phyloP scores from a whole-genome alignment of 1,284 basidiomycete species.

The Ustilago esculenta region DNA sequence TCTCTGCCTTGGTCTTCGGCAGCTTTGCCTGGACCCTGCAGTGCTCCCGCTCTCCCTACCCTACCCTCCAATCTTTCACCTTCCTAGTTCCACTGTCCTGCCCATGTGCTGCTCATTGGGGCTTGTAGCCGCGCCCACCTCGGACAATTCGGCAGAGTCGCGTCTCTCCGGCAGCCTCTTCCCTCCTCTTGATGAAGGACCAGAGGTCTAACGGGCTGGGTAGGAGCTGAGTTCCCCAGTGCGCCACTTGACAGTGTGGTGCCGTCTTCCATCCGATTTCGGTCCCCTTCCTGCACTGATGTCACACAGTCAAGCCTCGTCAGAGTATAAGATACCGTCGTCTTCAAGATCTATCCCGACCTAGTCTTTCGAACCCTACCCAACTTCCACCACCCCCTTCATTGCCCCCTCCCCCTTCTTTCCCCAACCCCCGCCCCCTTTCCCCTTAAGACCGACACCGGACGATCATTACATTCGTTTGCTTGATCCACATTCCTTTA shows the following conservation, averaged over 20 bases:
- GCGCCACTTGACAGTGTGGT: no score
- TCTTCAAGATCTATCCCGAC: neutral
- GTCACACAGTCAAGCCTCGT: no score
- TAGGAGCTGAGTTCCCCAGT: no score
- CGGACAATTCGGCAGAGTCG: neutral
- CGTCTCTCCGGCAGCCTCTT: neutral
- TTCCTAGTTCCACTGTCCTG: no score
- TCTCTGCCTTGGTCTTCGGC: neutral
- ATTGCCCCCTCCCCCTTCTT: neutral
- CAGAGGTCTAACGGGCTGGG: no score
- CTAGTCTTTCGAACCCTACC: constrained; percentile 4
- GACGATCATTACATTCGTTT: constrained; percentile 10
- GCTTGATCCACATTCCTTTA: constrained; percentile 11
- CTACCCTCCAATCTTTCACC: neutral
- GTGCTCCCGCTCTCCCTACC: neutral
- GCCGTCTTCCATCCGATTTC: no score
- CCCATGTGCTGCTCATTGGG: neutral
- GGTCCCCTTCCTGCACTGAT: no score
- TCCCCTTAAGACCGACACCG: neutral
- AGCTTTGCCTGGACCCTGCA: neutral
- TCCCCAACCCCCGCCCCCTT: neutral
- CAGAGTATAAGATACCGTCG: constrained; percentile 20
- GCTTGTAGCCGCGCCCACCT: neutral
- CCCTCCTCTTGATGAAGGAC: neutral
- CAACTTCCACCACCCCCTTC: constrained; percentile 5